phyloP scores from a whole-genome alignment of 1,284 basidiomycete species.

The Anthracocystis panici-leucophaei region DNA sequence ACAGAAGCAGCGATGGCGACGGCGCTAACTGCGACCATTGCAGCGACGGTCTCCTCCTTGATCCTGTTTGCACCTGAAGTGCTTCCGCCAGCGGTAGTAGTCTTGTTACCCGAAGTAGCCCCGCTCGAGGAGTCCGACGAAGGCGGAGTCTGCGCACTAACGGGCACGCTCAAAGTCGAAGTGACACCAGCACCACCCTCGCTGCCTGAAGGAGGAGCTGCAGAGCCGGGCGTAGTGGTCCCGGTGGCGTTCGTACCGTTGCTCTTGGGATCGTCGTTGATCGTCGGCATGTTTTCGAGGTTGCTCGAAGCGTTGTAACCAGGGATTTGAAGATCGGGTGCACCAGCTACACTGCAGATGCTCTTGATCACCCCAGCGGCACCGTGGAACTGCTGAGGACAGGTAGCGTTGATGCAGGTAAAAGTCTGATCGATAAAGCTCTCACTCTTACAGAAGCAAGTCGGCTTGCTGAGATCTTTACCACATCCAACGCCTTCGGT shows the following conservation, averaged over 20 bases:
- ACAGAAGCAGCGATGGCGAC: slow-evolving; percentile 15
- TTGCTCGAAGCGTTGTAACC: slow-evolving; percentile 32
- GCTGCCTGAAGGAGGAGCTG: slow-evolving; percentile 4
- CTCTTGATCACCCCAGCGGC: slow-evolving; percentile 51
- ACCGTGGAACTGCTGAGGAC: slow-evolving; percentile 45
- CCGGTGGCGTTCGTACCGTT: slow-evolving; percentile 6
- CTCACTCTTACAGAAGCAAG: slow-evolving; percentile 42
- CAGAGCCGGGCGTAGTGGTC: background rate
- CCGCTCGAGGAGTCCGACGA: slow-evolving; percentile 5
- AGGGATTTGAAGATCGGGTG: slow-evolving; percentile 26
- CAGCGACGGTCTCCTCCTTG: background rate
- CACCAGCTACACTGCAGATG: slow-evolving; percentile 30
- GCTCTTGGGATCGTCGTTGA: slow-evolving; percentile 23
- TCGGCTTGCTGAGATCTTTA: slow-evolving; percentile 39
- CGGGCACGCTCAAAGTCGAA: slow-evolving; percentile 18
- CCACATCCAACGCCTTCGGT: slow-evolving; percentile 37
- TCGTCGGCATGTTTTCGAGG: slow-evolving; percentile 43
- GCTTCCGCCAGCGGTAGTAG: background rate
- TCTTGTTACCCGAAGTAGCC: background rate
- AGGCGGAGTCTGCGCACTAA: slow-evolving; percentile 9
- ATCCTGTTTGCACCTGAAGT: background rate
- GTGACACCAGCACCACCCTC: slow-evolving; percentile 9
- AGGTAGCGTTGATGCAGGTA: slow-evolving; percentile 48
- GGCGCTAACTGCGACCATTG: slow-evolving; percentile 9
- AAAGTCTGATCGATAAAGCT: slow-evolving; percentile 39